Conservation (phyloP, 2,329 filamentous ascomycete species). For the Pseudocercospora pini-densiflorae region DNA sequence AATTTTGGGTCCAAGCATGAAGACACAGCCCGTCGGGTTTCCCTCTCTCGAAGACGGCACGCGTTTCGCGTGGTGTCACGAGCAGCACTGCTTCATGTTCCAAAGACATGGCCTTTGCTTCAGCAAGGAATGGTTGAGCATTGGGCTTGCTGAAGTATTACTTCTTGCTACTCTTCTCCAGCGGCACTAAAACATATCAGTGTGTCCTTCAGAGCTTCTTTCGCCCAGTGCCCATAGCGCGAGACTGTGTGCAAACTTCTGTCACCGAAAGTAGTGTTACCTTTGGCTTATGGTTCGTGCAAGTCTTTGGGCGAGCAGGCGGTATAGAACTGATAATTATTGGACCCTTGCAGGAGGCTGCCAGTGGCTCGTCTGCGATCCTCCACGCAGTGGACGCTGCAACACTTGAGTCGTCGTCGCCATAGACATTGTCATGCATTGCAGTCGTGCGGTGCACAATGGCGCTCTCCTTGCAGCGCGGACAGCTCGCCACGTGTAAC, state of each 20-base stretch:
- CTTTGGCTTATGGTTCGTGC: neutral
- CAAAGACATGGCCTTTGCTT: too few relatives aligned
- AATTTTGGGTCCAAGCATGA: neutral
- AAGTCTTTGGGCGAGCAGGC: neutral
- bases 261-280: neutral
- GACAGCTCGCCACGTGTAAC: conserved; percentile 4
- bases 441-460: neutral
- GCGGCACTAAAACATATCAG: too few relatives aligned
- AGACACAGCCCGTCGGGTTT: neutral
- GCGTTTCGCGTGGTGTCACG: neutral
- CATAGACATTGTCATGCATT: neutral
- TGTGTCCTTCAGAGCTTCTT: too few relatives aligned
- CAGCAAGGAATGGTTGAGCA: too few relatives aligned
- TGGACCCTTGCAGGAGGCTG: neutral
- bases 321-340: neutral
- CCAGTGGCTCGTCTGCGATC: neutral
- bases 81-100: neutral
- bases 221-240: neutral
- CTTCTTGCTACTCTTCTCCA: neutral
- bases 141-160: neutral
- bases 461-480: neutral
- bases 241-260: neutral
- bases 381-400: neutral
- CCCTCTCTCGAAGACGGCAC: neutral
- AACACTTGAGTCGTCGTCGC: neutral